These are phyloP conservation scores for Neurospora crassa DNA, from an alignment of 2,329 filamentous ascomycete genomes.

Conservation along the genomic window DNA sequence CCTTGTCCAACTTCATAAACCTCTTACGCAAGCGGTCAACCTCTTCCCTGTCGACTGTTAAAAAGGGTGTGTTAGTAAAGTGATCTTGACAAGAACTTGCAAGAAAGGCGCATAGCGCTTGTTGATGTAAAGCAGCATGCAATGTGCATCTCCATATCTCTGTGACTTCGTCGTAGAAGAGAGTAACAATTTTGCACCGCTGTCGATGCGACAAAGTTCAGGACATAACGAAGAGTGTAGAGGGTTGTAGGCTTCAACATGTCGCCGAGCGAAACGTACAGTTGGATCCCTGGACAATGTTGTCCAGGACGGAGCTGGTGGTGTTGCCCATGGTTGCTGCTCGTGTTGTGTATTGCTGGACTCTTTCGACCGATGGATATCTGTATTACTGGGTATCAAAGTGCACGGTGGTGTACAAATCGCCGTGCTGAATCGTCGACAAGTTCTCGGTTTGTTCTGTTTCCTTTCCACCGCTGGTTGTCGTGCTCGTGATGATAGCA, in stretches of 20 bases:
- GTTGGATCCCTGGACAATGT: conserved; percentile 93
- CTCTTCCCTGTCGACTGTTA: conserved; percentile 86
- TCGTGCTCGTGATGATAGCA: background rate
- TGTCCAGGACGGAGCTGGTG: conserved; percentile 73
- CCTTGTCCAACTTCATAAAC: conserved; percentile 99
- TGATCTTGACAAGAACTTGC: background rate
- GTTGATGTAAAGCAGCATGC: background rate
- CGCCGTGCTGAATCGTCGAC: background rate
- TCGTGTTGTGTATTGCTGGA: conserved; percentile 11
- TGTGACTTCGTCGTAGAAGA: background rate
- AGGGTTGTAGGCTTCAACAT: background rate
- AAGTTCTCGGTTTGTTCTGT: background rate
- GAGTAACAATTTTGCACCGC: background rate
- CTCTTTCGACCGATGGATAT: background rate
- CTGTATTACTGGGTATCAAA: background rate
- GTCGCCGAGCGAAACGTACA: conserved; percentile 44
- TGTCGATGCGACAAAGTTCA: background rate
- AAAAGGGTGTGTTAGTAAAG: conserved; percentile 1
- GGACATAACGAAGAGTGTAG: background rate
- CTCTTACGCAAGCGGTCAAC: conserved; percentile 91
- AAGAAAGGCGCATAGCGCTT: background rate
- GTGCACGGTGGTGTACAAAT: background rate
- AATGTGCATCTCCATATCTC: background rate
- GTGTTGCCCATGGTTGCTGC: conserved; percentile 52
- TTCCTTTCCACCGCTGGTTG: background rate